These are phyloP conservation scores for Hysterium pulicare DNA, from an alignment of 2,329 filamentous ascomycete species.

Conservation along the genomic window DNA sequence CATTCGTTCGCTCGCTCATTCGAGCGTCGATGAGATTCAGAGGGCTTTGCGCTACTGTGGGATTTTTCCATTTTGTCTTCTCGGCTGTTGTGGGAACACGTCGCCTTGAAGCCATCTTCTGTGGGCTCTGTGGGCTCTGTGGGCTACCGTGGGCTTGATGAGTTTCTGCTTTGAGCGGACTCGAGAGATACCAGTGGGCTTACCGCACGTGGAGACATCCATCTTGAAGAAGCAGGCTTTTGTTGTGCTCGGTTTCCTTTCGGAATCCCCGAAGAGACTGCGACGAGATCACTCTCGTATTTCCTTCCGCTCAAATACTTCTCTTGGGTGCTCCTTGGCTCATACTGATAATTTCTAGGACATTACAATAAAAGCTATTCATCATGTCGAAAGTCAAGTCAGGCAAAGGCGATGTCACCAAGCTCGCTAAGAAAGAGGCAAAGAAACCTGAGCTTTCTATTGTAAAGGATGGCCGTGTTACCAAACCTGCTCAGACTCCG, in stretches of 20 bases:
- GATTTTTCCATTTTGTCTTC: conserved; percentile 40
- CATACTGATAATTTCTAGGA: too few species aligned
- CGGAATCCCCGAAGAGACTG: conserved; percentile 20
- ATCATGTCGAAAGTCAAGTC: conserved; percentile 38
- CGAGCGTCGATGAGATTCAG: conserved; percentile 35
- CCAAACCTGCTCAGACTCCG: conserved; percentile 63
- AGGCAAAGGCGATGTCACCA: conserved; percentile 18
- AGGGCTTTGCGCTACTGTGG: conserved; percentile 41
- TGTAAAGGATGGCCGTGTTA: conserved; percentile 65
- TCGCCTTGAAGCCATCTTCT: conserved; percentile 44
- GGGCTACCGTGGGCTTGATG: conserved; percentile 46
- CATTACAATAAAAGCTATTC: too few species aligned
- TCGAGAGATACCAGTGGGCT: conserved; percentile 43
- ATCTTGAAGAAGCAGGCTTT: conserved; percentile 31
- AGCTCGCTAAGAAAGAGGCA: conserved; percentile 53
- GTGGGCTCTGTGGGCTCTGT: conserved; percentile 40
- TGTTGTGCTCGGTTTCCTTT: conserved; percentile 18
- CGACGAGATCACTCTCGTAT: conserved; percentile 16
- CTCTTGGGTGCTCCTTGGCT: conserved; percentile 5
- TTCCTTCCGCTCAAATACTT: conserved; percentile 18
- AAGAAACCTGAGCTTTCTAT: conserved; percentile 53
- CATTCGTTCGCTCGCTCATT: conserved; percentile 30
- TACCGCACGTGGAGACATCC: conserved; percentile 41
- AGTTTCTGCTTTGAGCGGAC: conserved; percentile 35
- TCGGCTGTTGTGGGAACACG: conserved; percentile 54